These are phyloP conservation scores for Pyricularia sp. DNA, from an alignment of 2,329 filamentous ascomycete genomes.

Conservation along the genomic window DNA sequence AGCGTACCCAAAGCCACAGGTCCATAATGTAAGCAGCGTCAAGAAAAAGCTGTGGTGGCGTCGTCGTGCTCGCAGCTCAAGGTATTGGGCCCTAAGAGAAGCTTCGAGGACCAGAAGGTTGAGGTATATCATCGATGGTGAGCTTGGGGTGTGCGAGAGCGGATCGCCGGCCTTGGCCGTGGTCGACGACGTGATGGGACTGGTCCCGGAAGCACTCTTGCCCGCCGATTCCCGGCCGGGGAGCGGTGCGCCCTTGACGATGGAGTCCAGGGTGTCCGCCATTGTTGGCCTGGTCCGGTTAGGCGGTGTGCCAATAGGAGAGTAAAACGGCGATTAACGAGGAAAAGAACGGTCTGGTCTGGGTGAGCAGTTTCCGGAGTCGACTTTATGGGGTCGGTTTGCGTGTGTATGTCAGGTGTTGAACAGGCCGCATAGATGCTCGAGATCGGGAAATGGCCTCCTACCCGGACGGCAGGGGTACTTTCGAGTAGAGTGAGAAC, in stretches of 20 bases:
- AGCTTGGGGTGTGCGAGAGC: constrained; percentile 73
- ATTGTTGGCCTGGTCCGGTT: constrained; percentile 27
- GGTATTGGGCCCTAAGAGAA: constrained; percentile 84
- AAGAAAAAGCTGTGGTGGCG: constrained; percentile 93
- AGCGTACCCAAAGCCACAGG: constrained; percentile 75
- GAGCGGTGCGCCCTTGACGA: constrained; percentile 81
- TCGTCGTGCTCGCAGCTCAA: constrained; percentile 77
- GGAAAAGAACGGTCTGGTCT: neutral
- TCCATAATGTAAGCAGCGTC: constrained; percentile 70
- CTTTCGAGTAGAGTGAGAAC: neutral
- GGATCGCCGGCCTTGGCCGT: constrained; percentile 51
- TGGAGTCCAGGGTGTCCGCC: constrained; percentile 68
- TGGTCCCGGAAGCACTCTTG: constrained; percentile 21
- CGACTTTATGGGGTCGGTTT: neutral
- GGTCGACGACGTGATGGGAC: constrained; percentile 32
- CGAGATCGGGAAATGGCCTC: neutral
- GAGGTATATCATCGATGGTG: constrained; percentile 92
- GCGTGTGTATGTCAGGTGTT: neutral
- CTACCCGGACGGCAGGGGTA: neutral
- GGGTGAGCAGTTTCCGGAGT: neutral
- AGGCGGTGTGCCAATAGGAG: neutral
- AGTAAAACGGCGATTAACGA: neutral
- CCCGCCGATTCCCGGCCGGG: constrained; percentile 43
- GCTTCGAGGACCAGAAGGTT: constrained; percentile 96
- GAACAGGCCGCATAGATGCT: neutral